These are phyloP conservation scores for Fistulifera solaris DNA, from an alignment of 108 stramenopile species.

Conservation along the genomic window DNA sequence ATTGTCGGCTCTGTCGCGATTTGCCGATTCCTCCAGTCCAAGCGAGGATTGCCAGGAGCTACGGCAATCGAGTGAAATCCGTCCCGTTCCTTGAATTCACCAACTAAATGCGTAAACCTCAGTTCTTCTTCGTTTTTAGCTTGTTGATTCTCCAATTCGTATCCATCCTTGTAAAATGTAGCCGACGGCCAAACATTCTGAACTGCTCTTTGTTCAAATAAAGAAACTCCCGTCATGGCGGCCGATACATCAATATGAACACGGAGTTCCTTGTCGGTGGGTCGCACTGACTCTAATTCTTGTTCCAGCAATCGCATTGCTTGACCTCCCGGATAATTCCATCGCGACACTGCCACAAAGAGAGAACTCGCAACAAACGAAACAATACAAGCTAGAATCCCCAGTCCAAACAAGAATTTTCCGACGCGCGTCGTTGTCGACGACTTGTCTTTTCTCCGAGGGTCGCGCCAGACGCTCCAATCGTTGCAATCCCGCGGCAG, in stretches of 20 bases:
- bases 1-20: slow-evolving; percentile 51
- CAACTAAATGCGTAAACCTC: slow-evolving; percentile 50
- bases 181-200: slow-evolving; percentile 11
- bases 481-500: slow-evolving; percentile 63
- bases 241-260: slow-evolving; percentile 78
- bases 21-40: slow-evolving; percentile 26
- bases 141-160: slow-evolving; percentile 54
- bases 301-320: slow-evolving; percentile 43
- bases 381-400: slow-evolving; percentile 22
- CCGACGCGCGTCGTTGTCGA: slow-evolving; percentile 15
- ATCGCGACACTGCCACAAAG: slow-evolving; percentile 52
- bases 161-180: slow-evolving; percentile 65
- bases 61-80: slow-evolving; percentile 49
- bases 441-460: slow-evolving; percentile 22
- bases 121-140: not conserved
- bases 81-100: slow-evolving; percentile 36
- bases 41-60: slow-evolving; percentile 54
- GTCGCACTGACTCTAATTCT: slow-evolving; percentile 12
- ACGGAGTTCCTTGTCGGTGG: slow-evolving; percentile 13
- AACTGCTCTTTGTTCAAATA: slow-evolving; percentile 73
- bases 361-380: slow-evolving; percentile 49
- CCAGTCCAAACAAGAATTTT: slow-evolving; percentile 21
- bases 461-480: slow-evolving; percentile 41
- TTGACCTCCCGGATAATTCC: slow-evolving; percentile 84
- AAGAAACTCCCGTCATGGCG: slow-evolving; percentile 82